phyloP scores from a whole-genome alignment of 192 early-diverging fungal genomes.

The Coemansia reversa region DNA sequence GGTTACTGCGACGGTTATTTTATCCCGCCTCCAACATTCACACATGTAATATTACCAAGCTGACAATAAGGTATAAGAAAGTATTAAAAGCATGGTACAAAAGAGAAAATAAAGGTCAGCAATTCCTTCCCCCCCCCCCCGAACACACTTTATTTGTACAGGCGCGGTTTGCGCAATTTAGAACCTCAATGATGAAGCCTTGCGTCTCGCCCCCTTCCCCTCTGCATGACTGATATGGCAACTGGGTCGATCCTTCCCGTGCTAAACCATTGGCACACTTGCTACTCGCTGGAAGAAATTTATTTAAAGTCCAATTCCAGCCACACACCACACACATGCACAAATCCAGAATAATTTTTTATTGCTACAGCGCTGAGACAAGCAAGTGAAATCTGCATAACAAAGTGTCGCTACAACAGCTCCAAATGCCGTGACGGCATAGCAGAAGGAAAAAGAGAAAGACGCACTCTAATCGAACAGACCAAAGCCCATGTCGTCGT shows the following conservation, averaged over 20 bases:
- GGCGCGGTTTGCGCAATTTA: neutral
- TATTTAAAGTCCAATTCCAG: neutral
- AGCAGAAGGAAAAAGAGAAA: neutral
- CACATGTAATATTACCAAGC: neutral
- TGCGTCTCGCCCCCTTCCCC: neutral
- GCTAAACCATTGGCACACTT: neutral
- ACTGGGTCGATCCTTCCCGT: neutral
- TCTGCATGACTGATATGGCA: neutral
- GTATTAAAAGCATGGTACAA: neutral
- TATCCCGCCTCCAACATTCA: neutral
- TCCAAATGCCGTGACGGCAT: neutral
- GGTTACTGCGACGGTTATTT: neutral
- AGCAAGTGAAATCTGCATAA: neutral
- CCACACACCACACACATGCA: neutral
- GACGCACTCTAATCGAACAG: conserved; percentile 83
- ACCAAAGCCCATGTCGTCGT: conserved; percentile 97
- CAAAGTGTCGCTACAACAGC: neutral
- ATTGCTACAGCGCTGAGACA: neutral
- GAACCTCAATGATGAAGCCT: neutral
- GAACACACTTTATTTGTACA: neutral
- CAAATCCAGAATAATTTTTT: neutral
- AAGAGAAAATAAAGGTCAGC: neutral
- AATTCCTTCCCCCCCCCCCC: neutral
- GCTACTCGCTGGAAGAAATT: neutral
- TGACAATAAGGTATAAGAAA: neutral